A percentile compares a stretch with the other conserved stretches of the same genome.
phyloP scores from a whole-genome alignment of 2,329 filamentous ascomycete genomes.

The Aspergillus hortae region DNA sequence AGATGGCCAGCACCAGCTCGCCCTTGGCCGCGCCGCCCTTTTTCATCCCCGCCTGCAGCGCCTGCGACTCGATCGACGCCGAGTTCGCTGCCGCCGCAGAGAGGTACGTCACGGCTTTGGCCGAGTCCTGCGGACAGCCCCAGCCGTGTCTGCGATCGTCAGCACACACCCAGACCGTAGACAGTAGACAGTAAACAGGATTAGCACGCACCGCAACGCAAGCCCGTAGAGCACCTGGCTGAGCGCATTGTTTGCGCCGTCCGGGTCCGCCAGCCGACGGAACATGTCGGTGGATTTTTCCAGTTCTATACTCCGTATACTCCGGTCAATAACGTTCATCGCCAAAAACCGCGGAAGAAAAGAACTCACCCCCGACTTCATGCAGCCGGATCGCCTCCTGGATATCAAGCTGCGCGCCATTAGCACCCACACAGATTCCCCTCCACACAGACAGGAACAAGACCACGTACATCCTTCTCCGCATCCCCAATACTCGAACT shows the following conservation, averaged over 20 bases:
- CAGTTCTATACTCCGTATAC: slow-evolving; percentile 58
- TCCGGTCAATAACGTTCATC: background rate
- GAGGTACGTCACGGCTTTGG: slow-evolving; percentile 75
- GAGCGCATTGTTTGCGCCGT: slow-evolving; percentile 83
- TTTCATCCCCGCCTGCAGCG: slow-evolving; percentile 80
- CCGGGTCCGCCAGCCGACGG: slow-evolving; percentile 73
- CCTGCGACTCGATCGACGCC: slow-evolving; percentile 78
- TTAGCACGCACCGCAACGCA: slow-evolving; percentile 65
- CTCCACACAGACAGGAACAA: background rate
- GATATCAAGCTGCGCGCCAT: slow-evolving; percentile 56
- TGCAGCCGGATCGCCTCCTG: slow-evolving; percentile 95
- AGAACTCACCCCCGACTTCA: slow-evolving; percentile 63
- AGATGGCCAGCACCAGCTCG: slow-evolving; percentile 93
- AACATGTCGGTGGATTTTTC: slow-evolving; percentile 81
- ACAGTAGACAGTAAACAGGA: background rate
- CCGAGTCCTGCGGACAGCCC: slow-evolving; percentile 73
- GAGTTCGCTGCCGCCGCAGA: slow-evolving; percentile 87
- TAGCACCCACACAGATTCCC: background rate
- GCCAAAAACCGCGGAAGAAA: background rate
- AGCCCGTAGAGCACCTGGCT: slow-evolving; percentile 96
- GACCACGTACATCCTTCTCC: slow-evolving; percentile 33
- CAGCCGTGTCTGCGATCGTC: slow-evolving; percentile 70
- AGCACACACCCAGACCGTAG: background rate
- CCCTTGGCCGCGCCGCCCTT: slow-evolving; percentile 94
- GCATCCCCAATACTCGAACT: slow-evolving; percentile 34